A percentile compares a stretch with the other conserved stretches of the same genome.
phyloP scores from a whole-genome alignment of 371 early-diverging fungal genomes.

The Circinella minor region DNA sequence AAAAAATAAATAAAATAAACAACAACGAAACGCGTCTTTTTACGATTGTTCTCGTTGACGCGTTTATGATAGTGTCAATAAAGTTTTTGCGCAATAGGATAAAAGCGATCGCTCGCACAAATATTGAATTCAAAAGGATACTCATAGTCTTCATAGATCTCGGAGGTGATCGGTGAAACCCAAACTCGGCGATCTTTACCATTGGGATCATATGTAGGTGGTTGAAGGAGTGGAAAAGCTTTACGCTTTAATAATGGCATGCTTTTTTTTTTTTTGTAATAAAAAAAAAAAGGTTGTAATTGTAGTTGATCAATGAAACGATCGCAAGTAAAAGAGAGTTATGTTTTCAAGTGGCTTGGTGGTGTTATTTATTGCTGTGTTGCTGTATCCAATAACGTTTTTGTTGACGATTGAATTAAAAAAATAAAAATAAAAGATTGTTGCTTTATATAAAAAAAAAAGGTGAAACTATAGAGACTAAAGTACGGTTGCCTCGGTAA shows the following conservation, averaged over 20 bases:
- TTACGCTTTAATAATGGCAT: slow-evolving; percentile 71
- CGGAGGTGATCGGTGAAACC: slow-evolving; percentile 79
- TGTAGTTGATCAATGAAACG: neutral
- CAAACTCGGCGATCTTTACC: slow-evolving; percentile 68
- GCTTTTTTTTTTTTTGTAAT: neutral
- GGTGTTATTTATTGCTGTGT: neutral
- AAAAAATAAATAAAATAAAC: too few relatives aligned
- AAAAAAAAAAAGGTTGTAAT: neutral
- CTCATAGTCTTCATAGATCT: slow-evolving; percentile 73
- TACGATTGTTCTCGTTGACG: neutral
- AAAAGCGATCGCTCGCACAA: slow-evolving; percentile 9
- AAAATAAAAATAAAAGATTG: too few relatives aligned
- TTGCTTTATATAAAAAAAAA: too few relatives aligned
- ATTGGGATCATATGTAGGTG: slow-evolving; percentile 44
- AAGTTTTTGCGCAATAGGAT: neutral
- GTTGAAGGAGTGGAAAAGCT: slow-evolving; percentile 41
- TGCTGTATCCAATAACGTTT: neutral
- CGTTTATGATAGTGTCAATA: neutral
- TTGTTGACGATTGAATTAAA: neutral
- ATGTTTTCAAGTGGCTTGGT: neutral
- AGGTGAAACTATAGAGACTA: too few relatives aligned
- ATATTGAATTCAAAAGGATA: neutral
- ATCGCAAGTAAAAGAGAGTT: too few relatives aligned
- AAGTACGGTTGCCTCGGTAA: too few relatives aligned
- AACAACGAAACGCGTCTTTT: neutral